Evolutionary conservation across 192 early-diverging fungal species (phyloP).

Genomic region (Gonapodya sp.): DNA sequence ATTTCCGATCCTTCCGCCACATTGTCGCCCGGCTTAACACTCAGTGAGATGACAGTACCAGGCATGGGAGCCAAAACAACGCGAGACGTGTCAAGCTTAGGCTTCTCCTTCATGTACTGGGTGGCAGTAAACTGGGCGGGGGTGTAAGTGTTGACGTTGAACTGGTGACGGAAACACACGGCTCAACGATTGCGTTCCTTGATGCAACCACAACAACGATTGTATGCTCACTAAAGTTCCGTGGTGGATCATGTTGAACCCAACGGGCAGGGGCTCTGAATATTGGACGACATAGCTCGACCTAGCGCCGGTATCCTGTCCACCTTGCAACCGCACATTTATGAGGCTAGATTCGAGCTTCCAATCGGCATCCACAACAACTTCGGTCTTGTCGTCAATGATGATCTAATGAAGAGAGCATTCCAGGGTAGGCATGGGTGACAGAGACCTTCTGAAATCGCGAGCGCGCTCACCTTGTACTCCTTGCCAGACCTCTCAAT

Average conservation of each 20-base stretch:
- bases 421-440: not conserved
- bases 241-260: slow-evolving; percentile 69
- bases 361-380: slow-evolving; percentile 50
- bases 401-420: not conserved
- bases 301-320: slow-evolving; percentile 21
- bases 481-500: slow-evolving; percentile 8
- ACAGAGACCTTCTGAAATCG: not conserved
- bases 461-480: not conserved
- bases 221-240: slow-evolving; percentile 49
- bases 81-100: slow-evolving; percentile 59
- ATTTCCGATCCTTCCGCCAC: slow-evolving; percentile 75
- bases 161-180: not conserved
- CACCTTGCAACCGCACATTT: slow-evolving; percentile 28
- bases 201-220: not conserved
- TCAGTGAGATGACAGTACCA: slow-evolving; percentile 71
- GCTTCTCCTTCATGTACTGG: slow-evolving; percentile 66
- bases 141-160: not conserved
- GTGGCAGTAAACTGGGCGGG: slow-evolving; percentile 51
- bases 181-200: too few relatives aligned
- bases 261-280: slow-evolving; percentile 58
- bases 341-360: slow-evolving; percentile 63
- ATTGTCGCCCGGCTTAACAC: slow-evolving; percentile 68
- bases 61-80: slow-evolving; percentile 85
- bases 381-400: slow-evolving; percentile 18
- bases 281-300: slow-evolving; percentile 51